Conservation (phyloP, 164 flowering plant species). For the Aristolochia fimbriata region DNA sequence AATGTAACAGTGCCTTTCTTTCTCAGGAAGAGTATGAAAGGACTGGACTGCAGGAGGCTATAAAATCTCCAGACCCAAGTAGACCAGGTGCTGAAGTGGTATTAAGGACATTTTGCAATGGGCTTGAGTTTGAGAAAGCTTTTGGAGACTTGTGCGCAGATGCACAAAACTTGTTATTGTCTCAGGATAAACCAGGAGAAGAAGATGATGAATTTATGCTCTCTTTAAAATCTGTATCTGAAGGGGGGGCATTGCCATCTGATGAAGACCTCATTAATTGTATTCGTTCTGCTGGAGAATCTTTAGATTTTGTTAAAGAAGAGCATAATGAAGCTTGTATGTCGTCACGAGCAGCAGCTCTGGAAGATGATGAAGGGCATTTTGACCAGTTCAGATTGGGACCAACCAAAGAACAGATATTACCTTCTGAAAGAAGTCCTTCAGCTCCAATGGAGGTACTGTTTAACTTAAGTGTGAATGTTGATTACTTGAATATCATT, state of each 20-base stretch:
- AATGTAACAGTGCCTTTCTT: slow-evolving; percentile 6
- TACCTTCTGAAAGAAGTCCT: too few species aligned
- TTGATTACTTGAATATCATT: too few species aligned
- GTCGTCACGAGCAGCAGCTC: slow-evolving; percentile 11
- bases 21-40: slow-evolving; percentile 78
- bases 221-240: slow-evolving; percentile 21
- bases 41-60: slow-evolving; percentile 43
- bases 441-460: too few species aligned
- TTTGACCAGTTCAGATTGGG: neutral
- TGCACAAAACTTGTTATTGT: slow-evolving; percentile 15
- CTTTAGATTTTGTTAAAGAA: slow-evolving; percentile 15
- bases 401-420: too few species aligned
- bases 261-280: slow-evolving; percentile 9
- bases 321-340: slow-evolving; percentile 8
- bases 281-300: slow-evolving; percentile 8
- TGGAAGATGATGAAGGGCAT: slow-evolving; percentile 10
- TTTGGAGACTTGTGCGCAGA: slow-evolving; percentile 27
- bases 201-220: slow-evolving; percentile 18
- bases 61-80: slow-evolving; percentile 37
- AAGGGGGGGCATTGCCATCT: slow-evolving; percentile 17
- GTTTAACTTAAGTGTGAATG: too few species aligned
- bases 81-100: slow-evolving; percentile 64
- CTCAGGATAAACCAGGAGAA: slow-evolving; percentile 14
- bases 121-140: slow-evolving; percentile 35
- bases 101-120: slow-evolving; percentile 38